These are phyloP conservation scores for Cymbopogon citratus DNA, from an alignment of 176 grass and related monocot genomes.

Conservation along the genomic window DNA sequence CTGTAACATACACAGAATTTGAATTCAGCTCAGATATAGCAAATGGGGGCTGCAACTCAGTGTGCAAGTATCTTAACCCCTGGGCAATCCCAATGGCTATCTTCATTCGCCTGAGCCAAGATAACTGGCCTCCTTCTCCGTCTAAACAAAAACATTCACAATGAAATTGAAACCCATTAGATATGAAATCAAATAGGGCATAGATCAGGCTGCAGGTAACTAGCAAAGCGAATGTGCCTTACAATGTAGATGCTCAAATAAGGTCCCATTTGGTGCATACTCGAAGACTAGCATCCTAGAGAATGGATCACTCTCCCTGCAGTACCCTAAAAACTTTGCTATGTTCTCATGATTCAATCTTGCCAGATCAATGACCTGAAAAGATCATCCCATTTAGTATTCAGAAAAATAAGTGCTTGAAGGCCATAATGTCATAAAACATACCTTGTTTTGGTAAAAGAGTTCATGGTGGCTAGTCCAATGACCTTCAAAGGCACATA, in stretches of 20 bases:
- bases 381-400: slow-evolving; percentile 1
- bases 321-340: slow-evolving; percentile 84
- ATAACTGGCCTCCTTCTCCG: slow-evolving; percentile 72
- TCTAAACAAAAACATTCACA: slow-evolving; percentile 39
- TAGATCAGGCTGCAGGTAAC: not conserved
- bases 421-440: not conserved
- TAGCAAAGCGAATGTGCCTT: slow-evolving; percentile 15
- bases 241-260: slow-evolving; percentile 94
- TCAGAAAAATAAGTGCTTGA: not conserved
- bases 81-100: slow-evolving; percentile 80
- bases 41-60: slow-evolving; percentile 64
- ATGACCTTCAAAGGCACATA: slow-evolving; percentile 65
- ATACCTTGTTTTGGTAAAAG: slow-evolving; percentile 88
- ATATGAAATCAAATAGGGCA: not conserved
- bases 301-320: slow-evolving; percentile 86
- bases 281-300: slow-evolving; percentile 88
- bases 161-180: not conserved
- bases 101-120: slow-evolving; percentile 95
- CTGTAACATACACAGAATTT: slow-evolving; percentile 63
- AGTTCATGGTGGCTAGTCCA: slow-evolving; percentile 87
- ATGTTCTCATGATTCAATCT: slow-evolving; percentile 83
- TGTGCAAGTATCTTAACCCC: slow-evolving; percentile 81
- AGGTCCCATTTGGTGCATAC: slow-evolving; percentile 89
- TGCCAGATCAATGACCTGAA: slow-evolving; percentile 78
- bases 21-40: slow-evolving; percentile 73